Evolutionary conservation across 495 filamentous ascomycete genomes (phyloP).

Genomic region (Penicillium atrosanguineum): DNA sequence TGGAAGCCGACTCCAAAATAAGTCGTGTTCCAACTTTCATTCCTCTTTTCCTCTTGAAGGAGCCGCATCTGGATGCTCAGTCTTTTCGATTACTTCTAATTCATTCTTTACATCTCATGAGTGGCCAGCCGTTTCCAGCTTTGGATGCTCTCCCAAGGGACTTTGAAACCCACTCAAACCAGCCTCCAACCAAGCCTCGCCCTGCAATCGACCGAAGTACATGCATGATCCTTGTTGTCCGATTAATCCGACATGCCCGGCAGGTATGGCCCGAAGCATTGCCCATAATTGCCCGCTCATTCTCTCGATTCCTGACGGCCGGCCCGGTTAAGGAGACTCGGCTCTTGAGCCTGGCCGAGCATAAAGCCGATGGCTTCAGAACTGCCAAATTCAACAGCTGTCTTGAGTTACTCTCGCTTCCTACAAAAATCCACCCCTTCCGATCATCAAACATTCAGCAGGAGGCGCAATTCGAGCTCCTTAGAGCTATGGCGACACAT

Average conservation of each 20-base stretch:
- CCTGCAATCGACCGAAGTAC: slow-evolving; percentile 26
- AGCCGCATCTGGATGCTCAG: slow-evolving; percentile 34
- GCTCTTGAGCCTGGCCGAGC: not conserved
- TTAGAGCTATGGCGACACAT: slow-evolving; percentile 59
- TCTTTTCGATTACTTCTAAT: slow-evolving; percentile 45
- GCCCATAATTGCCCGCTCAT: slow-evolving; percentile 43
- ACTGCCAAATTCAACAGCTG: slow-evolving; percentile 49
- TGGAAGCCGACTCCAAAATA: slow-evolving; percentile 20
- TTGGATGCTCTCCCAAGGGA: not conserved
- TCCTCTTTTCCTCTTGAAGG: slow-evolving; percentile 48
- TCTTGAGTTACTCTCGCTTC: slow-evolving; percentile 55
- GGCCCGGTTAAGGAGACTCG: slow-evolving; percentile 1
- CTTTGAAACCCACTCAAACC: not conserved
- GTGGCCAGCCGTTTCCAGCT: slow-evolving; percentile 24
- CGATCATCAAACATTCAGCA: slow-evolving; percentile 49
- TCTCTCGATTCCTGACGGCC: slow-evolving; percentile 32
- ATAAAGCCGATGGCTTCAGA: slow-evolving; percentile 23
- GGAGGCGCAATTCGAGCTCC: slow-evolving; percentile 60
- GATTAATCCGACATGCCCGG: slow-evolving; percentile 59
- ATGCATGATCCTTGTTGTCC: slow-evolving; percentile 39
- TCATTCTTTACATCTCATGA: slow-evolving; percentile 41
- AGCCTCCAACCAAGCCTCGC: slow-evolving; percentile 7
- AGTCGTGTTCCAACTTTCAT: slow-evolving; percentile 47
- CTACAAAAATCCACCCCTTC: slow-evolving; percentile 48
- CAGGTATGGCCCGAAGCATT: slow-evolving; percentile 55